Base-by-base conservation (phyloP, 2,329 filamentous ascomycete genomes). In the Diplodia corticola region DNA sequence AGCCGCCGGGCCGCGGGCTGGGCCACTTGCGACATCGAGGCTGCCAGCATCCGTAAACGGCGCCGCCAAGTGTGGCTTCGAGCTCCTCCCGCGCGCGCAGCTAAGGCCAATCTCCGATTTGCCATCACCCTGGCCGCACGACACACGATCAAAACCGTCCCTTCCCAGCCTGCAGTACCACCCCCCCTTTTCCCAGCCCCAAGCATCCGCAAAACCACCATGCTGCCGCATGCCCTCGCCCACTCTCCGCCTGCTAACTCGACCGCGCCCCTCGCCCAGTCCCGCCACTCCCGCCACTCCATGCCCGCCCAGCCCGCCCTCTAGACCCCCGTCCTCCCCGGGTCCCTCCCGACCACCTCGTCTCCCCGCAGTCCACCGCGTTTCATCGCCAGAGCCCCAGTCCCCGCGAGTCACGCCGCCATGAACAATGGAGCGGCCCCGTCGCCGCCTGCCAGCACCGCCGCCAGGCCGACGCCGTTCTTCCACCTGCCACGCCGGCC, bases 71-170 rank as follows among this genome's bases (percentile, higher is more conserved):
- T 60, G 55, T 60, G 55, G 40, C 55, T 60, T 60, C 22, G 17
- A 30, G 54, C 54, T 55, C 35, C 51, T 55, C 35, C 51, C 51
- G 51, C 51, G 54, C 51, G 54, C 13, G 22, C 54, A 60, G 59
- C 65, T 67, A 53, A 57, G 51, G 50, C 61, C 63, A 65, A 65
- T 65, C 63, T 65, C 63, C 63, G 63, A 65, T 48, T 57, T 64
- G 50, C 57, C 57, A 7, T 49, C 57, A 48, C 57, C 57, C 57
- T 49, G 57, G 55, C 26, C 17, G 15, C 40, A 33, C 63, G 64
- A 60, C 64, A 57, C 64, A 65, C 64, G 44, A 60, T 33, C 53
- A 35, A 46, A 46, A 60, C 33, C 49, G 61, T 30, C 53, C 53
- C 64, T 65, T 40, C 49, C 64, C 64, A 65, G 44, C 64, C 64